These are phyloP conservation scores for Paecilomyces fulvus DNA, from an alignment of 2,329 filamentous ascomycete species.

Conservation along the genomic window DNA sequence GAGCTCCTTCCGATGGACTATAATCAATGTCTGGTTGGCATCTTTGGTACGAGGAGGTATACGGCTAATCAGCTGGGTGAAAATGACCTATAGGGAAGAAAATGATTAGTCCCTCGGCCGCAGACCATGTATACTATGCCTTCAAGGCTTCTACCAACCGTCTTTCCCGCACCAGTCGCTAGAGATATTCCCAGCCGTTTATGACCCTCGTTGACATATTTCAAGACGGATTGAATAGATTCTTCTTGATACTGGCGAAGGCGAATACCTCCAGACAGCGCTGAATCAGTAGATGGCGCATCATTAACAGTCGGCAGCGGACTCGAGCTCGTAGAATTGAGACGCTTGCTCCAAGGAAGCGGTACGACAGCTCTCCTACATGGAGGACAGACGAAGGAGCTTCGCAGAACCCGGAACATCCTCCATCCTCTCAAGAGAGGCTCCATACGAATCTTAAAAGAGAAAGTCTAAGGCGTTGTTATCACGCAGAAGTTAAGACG, in stretches of 20 bases:
- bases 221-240: conserved; percentile 74
- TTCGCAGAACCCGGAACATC: conserved; percentile 11
- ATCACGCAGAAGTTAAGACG: not conserved
- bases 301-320: conserved; percentile 5
- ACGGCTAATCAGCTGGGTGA: conserved; percentile 85
- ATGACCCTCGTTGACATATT: conserved; percentile 60
- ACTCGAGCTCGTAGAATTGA: conserved; percentile 14
- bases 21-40: conserved; percentile 73
- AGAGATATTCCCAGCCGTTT: conserved; percentile 76
- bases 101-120: not conserved
- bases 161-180: conserved; percentile 84
- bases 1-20: conserved; percentile 86
- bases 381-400: conserved; percentile 6
- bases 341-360: conserved; percentile 19
- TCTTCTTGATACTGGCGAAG: conserved; percentile 85
- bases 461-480: conserved; percentile 1
- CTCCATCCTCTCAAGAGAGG: conserved; percentile 18
- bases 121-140: not conserved
- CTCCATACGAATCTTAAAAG: conserved; percentile 20
- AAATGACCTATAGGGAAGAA: conserved; percentile 62
- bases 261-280: conserved; percentile 37
- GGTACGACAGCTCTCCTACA: conserved; percentile 14
- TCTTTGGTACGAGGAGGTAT: conserved; percentile 48
- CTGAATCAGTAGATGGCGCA: conserved; percentile 4
- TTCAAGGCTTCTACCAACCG: conserved; percentile 46